Base-by-base conservation (phyloP, 2,329 filamentous ascomycete species). In the Venturia aucupariae region DNA sequence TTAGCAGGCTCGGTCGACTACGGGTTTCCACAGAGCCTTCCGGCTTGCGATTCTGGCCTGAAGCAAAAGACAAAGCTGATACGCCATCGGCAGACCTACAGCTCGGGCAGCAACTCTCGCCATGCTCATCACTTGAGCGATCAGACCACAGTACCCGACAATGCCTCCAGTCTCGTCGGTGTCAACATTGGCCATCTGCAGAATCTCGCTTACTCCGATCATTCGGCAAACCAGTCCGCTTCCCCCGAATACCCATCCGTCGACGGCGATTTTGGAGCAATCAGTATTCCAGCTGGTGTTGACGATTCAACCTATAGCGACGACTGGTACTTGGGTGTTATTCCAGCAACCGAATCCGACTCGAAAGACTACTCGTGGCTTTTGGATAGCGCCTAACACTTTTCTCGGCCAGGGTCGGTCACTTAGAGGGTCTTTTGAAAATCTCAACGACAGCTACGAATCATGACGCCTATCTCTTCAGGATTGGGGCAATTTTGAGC, bases 1-100 rank as follows among this genome's bases (percentile, higher is more conserved):
- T 72, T 75, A 27, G 69, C 68, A 1, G 73, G 76, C 32, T 70
- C 74, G 64, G 71, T 71, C 0, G 70, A 76, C 60, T 76, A 73
- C 64, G 67, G 48, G 19, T n/a, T 57, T 11, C 46, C 46, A 19
- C 41, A 32, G 13, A 75, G 15, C 72, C 71, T 6, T 55, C 46
- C 0, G 8, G 61, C 1, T 71, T 60, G 11, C 27, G 57, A 61
- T 24, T 32, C 54, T 38, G 42, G 54, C 27, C 17, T 46, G 32
- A 60, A 61, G 63, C 35, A 22, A 22, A 64, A 48, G 55, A 27
- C 63, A 38, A 57, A 38, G 17, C 35, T 41, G 17, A 48, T 39
- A 13, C 62, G 48, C 27, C 62, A 63, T 59, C 62, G 62, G 10
- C 62, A 63, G 27, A 63, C 62, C 27, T 63, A 51, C 55, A 48